These are phyloP conservation scores for Platanthera guangdongensis DNA, from an alignment of 106 monocot genomes.

Conservation along the genomic window DNA sequence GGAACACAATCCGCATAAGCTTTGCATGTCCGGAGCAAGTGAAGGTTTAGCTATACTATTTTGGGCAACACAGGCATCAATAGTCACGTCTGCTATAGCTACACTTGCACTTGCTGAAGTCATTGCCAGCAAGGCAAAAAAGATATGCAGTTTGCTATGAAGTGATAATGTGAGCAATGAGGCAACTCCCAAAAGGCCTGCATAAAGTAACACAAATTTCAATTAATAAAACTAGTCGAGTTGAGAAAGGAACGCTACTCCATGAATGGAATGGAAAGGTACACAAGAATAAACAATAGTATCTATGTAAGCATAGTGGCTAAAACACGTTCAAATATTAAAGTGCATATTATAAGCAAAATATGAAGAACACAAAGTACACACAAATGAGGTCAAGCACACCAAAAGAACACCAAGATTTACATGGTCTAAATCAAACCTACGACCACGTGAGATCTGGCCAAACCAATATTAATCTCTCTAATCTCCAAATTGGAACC, in stretches of 20 bases:
- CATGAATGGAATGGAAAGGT: background rate
- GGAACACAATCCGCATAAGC: slow-evolving; percentile 58
- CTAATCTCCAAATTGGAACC: no score
- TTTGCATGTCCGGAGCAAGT: slow-evolving; percentile 89
- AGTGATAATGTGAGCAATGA: slow-evolving; percentile 60
- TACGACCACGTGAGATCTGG: no score
- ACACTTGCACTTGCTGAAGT: slow-evolving; percentile 42
- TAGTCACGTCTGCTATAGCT: slow-evolving; percentile 86
- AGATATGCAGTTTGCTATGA: slow-evolving; percentile 33
- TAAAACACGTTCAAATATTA: no score
- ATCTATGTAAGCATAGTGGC: background rate
- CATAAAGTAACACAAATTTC: slow-evolving; percentile 4
- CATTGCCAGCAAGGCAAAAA: slow-evolving; percentile 51
- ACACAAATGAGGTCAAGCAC: no score
- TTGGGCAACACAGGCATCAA: slow-evolving; percentile 80
- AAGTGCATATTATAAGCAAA: no score
- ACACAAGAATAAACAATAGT: background rate
- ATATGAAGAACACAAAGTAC: no score
- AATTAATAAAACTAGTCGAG: background rate
- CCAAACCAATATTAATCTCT: no score
- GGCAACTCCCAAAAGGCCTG: slow-evolving; percentile 44
- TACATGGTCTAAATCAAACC: no score
- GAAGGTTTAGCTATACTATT: slow-evolving; percentile 60
- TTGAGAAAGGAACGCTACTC: background rate
- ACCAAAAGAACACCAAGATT: no score